Base-by-base conservation (phyloP, 2,329 filamentous ascomycete species). In the Nigrograna mackinnonii region DNA sequence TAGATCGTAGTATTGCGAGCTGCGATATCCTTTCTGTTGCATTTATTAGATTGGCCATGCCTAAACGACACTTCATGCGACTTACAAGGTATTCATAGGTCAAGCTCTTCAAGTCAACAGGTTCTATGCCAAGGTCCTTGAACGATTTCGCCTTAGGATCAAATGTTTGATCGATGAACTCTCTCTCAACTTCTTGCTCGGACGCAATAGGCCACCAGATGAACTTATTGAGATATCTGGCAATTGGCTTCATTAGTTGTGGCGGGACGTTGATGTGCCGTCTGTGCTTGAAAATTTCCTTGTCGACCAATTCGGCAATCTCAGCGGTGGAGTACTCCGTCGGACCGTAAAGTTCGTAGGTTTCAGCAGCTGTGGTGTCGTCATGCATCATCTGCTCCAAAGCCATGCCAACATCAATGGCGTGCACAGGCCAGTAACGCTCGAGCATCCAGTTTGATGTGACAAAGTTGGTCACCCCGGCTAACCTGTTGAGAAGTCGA, bases 401-500 rank as follows among this genome's bases (percentile, higher is more conserved):
- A 35, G 91, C 94, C 60, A 84, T 80, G 47, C 89, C 92, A 35
- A 99, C 87, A 67, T 99, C 94, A 60, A 94, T 91, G 34, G 83
- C 89, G 73, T 99, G 94, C 44, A 96, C 91, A 16, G 94, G 94
- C 77, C 85, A 86, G 74, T 89, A 91, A 62, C 85, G 84, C 78
- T 99, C 87, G 69, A 90, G 81, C 87, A 97, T 90, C 75, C 92
- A 83, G 76, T 99, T 99, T 44, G 90, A 82, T 18, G 91, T 96
- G 63, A 97, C 81, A 44, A 96, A 66, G 69, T 95, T 95, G 46
- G 84, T 83, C 9, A 85, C 79, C 54, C 84, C 81, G 31, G 92
- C 94, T 39, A 97, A 83, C 66, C 84, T 89, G 69, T 95, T 84
- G 26, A 99, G 83, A 33, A 99, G 82, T 60, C 86, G 86, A 72